Evolutionary conservation across 2,329 filamentous ascomycete genomes (phyloP), one percentile per base, ranked within the genome.

Genomic region (Nemania abortiva): DNA sequence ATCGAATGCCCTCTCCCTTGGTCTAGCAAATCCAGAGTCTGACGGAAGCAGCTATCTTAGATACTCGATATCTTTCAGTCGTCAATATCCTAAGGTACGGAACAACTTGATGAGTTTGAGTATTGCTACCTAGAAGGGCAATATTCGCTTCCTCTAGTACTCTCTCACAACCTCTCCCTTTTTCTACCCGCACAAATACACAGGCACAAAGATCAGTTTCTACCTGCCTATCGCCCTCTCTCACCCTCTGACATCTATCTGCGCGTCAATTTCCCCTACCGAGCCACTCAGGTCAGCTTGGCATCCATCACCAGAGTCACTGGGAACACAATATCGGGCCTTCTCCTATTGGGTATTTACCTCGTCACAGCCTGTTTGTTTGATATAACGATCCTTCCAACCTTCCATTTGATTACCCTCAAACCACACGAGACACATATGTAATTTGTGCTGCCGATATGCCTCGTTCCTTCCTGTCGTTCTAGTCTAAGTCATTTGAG

Each of bases 11-110:
- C 11, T 37, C 52, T 55, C 18, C 18, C 6, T 55, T 37, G 34
- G 18, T 34, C 27, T 31, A 18, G 18, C 13, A 37, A 7, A 22
- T 61, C 39, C 13, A 20, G 37, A 49, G 18, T 42, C 39, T 15
- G 13, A 53, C 22, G 20, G 42, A 68, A 68, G 56, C 50, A 68
- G 24, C n/a, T 4, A n/a, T 65, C 29, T n/a, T n/a, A n/a, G n/a
- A n/a, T 13, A 47, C 24, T n/a, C 20, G 27, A 27, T 42, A 58
- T 27, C 50, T 24, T 54, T 52, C 20, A 29, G 56, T 18, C 15
- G 42, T 22, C n/a, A 15, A 7, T 24, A 59, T 39, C 18, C 29
- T 42, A 56, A 65, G 61, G 61, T 68, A 68, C 18, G 61, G 13
- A 34, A 55, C 3, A 55, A 22, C 22, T 13, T 52, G 49, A 24